Evolutionary conservation across 75 land plant genomes (phyloP), one percentile per base, ranked within the genome.

Genomic region (Cupressus sempervirens): DNA sequence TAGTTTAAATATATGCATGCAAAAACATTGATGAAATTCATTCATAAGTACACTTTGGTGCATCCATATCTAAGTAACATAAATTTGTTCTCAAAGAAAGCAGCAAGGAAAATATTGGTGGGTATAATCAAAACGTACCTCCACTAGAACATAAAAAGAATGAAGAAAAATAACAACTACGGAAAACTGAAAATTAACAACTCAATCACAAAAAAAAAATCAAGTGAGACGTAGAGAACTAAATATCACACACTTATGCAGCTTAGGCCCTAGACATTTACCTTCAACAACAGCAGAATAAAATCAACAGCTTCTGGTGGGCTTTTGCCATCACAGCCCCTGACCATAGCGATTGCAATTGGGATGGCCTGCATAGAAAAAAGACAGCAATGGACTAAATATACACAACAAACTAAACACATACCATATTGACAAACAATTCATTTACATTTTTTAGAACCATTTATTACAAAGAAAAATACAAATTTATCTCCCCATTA

Each of bases 281-380:
- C 99, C 98, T 97, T 97, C 67, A 97, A 86, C 83, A 97, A 86
- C 77, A 91, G 94, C 72, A 96, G 86, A 88, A 97, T 83, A 87
- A 96, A 94, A 83, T 96, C 98, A 80, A 94, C 93, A 38, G 96
- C 99, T 89, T 97, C 99, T 83, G 91, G 88, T 58, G 99, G 98
- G 83, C 98, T 97, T 84, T 90, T 96, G 18, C 87, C 89, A 86
- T 94, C 96, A 65, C 90, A 83, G 8, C 92, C 92, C 82, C 96
- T 93, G 0, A 94, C 94, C 81, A 85, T 85, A 35, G 96, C 93
- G 68, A 97, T 81, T 20, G 98, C 98, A 87, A 84, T 89, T 84
- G 99, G 99, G 34, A 97, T 92, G 29, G 95, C 99, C 99, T 97
- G 86, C 38, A 85, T 30, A 18, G 65, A 46, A 16, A 41, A 65